Evolutionary conservation across 768 basidiomycete genomes (phyloP).

Genomic region (Amanita pallidorosea): DNA sequence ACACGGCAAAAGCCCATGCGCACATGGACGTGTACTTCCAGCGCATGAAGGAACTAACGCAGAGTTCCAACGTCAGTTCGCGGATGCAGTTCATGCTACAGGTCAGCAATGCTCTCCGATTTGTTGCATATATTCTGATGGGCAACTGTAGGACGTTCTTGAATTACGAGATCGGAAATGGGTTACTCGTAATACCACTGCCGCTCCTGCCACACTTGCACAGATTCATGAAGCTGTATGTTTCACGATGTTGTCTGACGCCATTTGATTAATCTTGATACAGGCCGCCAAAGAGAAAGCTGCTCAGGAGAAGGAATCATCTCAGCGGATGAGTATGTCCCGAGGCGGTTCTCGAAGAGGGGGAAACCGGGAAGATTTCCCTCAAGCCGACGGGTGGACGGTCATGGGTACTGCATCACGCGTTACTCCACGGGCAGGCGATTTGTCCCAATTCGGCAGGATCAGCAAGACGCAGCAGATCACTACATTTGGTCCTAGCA

Average conservation of each 20-base stretch:
- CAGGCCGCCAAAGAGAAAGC: constrained; percentile 82
- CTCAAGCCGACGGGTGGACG: constrained; percentile 83
- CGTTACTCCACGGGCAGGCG: constrained; percentile 69
- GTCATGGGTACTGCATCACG: constrained; percentile 44
- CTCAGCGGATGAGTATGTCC: constrained; percentile 66
- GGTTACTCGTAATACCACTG: constrained; percentile 58
- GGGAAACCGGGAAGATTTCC: constrained; percentile 48
- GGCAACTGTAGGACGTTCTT: constrained; percentile 62
- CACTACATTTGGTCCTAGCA: constrained; percentile 69
- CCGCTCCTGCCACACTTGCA: constrained; percentile 81
- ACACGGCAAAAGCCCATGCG: constrained; percentile 68
- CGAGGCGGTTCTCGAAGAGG: constrained; percentile 88
- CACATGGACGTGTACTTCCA: constrained; percentile 92
- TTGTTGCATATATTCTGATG: constrained; percentile 2
- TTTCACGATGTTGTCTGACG: constrained; percentile 8
- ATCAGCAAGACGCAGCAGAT: constrained; percentile 56
- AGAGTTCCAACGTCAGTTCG: constrained; percentile 64
- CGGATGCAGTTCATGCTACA: constrained; percentile 95
- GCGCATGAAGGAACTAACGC: constrained; percentile 76
- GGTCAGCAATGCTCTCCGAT: constrained; percentile 34
- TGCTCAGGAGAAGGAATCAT: constrained; percentile 46
- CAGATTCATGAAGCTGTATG: constrained; percentile 80
- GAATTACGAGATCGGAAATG: constrained; percentile 82
- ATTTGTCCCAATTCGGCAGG: constrained; percentile 83
- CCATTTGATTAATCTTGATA: constrained; percentile 1